These are phyloP conservation scores for Debaryomyces castellii DNA, from an alignment of 805 yeast genomes.

Conservation along the genomic window DNA sequence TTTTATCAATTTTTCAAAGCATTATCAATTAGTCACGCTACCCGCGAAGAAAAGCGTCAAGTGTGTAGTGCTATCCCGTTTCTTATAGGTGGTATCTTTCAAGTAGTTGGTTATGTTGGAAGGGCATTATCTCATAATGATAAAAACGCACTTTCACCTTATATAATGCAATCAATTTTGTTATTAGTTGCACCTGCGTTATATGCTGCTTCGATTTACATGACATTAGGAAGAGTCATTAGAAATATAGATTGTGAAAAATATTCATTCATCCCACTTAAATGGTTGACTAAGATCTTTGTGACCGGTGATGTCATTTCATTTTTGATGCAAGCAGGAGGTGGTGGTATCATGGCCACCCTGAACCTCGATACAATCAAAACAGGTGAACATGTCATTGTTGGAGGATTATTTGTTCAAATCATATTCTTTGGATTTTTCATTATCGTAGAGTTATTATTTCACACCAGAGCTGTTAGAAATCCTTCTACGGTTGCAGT, in stretches of 20 bases:
- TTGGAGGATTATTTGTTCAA: constrained; percentile 30
- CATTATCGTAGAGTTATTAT: constrained; percentile 15
- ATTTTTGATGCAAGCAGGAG: constrained; percentile 26
- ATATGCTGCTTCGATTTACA: constrained; percentile 28
- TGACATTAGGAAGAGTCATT: constrained; percentile 24
- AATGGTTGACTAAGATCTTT: constrained; percentile 23
- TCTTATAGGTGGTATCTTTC: constrained; percentile 19
- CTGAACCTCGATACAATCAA: background rate
- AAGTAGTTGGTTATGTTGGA: constrained; percentile 22
- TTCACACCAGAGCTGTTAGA: constrained; percentile 5
- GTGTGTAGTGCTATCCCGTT: constrained; percentile 12
- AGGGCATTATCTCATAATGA: constrained; percentile 15
- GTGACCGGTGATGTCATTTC: constrained; percentile 29
- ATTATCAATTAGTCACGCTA: background rate
- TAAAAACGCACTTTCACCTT: constrained; percentile 12
- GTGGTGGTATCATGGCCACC: constrained; percentile 29
- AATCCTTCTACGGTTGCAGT: background rate
- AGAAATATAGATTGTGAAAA: too few relatives aligned
- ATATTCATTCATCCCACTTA: constrained; percentile 15
- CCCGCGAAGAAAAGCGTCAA: background rate
- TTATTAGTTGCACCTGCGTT: constrained; percentile 29
- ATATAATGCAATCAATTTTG: constrained; percentile 20
- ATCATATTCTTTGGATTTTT: constrained; percentile 27
- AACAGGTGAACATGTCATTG: constrained; percentile 19
- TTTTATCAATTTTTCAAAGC: background rate